Percentiles rank a stretch among this genome's conserved stretches.
These are phyloP conservation scores for Carex cristatella DNA, from an alignment of 176 grass and related monocot species.

Conservation along the genomic window DNA sequence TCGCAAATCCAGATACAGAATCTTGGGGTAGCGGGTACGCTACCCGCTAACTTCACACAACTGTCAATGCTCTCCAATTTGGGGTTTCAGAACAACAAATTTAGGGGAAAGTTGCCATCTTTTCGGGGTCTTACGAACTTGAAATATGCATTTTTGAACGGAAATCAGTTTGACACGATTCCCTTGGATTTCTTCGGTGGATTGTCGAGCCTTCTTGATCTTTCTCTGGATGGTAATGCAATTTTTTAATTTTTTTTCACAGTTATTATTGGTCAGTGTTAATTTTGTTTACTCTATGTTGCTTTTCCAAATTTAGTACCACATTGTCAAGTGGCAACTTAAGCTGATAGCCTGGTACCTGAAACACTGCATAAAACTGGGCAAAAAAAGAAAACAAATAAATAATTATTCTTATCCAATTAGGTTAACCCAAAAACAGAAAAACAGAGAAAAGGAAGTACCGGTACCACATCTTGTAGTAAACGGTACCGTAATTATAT, in stretches of 20 bases:
- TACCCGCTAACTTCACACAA: conserved; percentile 26
- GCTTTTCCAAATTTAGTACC: conserved; percentile 9
- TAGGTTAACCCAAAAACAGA: neutral
- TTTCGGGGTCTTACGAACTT: conserved; percentile 43
- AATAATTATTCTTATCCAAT: neutral
- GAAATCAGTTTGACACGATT: conserved; percentile 60
- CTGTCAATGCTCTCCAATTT: conserved; percentile 47
- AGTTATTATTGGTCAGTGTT: neutral
- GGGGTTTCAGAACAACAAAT: conserved; percentile 61
- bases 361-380: neutral
- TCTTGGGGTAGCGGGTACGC: conserved; percentile 23
- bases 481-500: neutral
- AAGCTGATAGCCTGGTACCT: neutral
- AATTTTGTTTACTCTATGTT: neutral
- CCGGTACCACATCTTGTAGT: neutral
- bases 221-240: conserved; percentile 42
- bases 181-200: conserved; percentile 60
- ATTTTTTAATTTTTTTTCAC: neutral
- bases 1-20: conserved; percentile 69
- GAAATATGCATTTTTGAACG: conserved; percentile 51
- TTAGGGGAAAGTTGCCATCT: conserved; percentile 54
- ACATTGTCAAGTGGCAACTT: neutral
- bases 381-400: neutral
- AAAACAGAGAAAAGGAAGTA: neutral
- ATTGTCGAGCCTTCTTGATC: conserved; percentile 27